These are phyloP conservation scores for Xylariales sp. DNA, from an alignment of 2,329 filamentous ascomycete genomes.

Conservation along the genomic window DNA sequence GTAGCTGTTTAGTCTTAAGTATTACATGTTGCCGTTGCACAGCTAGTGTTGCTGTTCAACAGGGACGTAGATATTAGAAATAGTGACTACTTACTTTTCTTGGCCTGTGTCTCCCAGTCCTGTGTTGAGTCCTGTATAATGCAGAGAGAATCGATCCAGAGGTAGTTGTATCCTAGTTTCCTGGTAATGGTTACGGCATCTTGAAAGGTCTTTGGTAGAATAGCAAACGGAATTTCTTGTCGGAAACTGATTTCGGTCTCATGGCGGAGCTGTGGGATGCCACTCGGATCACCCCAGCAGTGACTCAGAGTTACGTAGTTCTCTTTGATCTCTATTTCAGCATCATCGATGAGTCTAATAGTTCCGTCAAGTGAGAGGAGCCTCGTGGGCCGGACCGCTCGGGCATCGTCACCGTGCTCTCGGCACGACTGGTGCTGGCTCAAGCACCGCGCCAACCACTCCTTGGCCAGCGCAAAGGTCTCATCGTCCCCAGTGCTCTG, in stretches of 20 bases:
- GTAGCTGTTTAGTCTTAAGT: too few relatives aligned
- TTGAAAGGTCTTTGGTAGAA: constrained; percentile 7
- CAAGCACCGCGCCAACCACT: constrained; percentile 1
- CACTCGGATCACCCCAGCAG: constrained; percentile 2
- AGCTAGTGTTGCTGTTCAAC: too few relatives aligned
- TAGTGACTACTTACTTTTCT: too few relatives aligned
- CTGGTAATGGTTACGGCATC: constrained; percentile 4
- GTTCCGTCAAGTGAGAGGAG: background rate
- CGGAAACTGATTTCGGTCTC: constrained; percentile 1
- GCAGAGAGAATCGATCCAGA: constrained; percentile 11
- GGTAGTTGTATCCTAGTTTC: constrained; percentile 5
- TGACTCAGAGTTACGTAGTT: constrained; percentile 4
- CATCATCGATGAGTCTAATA: constrained; percentile 4
- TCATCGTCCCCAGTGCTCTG: constrained; percentile 3
- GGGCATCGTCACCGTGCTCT: constrained; percentile 3
- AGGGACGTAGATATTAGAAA: too few relatives aligned
- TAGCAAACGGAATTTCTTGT: background rate
- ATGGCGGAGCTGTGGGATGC: background rate
- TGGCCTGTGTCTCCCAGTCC: constrained; percentile 6
- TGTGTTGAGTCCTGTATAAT: constrained; percentile 8
- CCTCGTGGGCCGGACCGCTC: constrained; percentile 1
- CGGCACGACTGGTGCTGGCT: background rate
- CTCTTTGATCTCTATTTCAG: background rate
- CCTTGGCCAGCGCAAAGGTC: background rate
- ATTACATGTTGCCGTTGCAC: too few relatives aligned